These are phyloP conservation scores for Pseudomassariella vexata DNA, from an alignment of 2,329 filamentous ascomycete species.

Conservation along the genomic window DNA sequence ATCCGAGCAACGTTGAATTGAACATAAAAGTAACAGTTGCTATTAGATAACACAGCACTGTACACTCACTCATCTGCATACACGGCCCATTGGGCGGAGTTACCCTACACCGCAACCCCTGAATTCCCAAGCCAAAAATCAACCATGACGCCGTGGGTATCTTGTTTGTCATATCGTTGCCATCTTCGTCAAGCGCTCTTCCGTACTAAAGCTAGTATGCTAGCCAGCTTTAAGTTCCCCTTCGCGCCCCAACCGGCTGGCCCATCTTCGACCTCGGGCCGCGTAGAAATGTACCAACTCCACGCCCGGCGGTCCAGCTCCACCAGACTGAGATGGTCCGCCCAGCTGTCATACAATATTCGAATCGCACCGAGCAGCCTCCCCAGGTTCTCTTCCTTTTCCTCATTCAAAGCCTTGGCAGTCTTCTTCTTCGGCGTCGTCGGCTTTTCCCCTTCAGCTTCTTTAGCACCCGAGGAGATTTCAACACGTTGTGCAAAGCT, in stretches of 20 bases:
- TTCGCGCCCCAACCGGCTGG: constrained; percentile 80
- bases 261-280: constrained; percentile 71
- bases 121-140: too few relatives aligned
- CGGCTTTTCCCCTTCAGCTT: constrained; percentile 9
- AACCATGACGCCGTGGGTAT: not conserved
- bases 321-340: constrained; percentile 48
- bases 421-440: constrained; percentile 45
- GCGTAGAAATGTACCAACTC: constrained; percentile 72
- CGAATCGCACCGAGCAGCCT: constrained; percentile 66
- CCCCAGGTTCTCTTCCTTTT: constrained; percentile 65
- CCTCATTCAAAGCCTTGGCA: constrained; percentile 42
- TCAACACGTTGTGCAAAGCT: constrained; percentile 48
- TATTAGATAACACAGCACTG: too few relatives aligned
- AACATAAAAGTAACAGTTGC: too few relatives aligned
- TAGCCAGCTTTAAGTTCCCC: constrained; percentile 58
- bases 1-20: too few relatives aligned
- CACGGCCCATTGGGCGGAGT: too few relatives aligned
- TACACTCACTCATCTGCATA: too few relatives aligned
- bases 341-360: constrained; percentile 70
- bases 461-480: too few relatives aligned
- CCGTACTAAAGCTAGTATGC: constrained; percentile 58
- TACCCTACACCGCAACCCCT: too few relatives aligned
- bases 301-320: constrained; percentile 75
- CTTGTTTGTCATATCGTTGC: not conserved
- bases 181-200: constrained; percentile 13